phyloP scores from a whole-genome alignment of 805 yeast genomes.

The Saccharomycopsis sp. region DNA sequence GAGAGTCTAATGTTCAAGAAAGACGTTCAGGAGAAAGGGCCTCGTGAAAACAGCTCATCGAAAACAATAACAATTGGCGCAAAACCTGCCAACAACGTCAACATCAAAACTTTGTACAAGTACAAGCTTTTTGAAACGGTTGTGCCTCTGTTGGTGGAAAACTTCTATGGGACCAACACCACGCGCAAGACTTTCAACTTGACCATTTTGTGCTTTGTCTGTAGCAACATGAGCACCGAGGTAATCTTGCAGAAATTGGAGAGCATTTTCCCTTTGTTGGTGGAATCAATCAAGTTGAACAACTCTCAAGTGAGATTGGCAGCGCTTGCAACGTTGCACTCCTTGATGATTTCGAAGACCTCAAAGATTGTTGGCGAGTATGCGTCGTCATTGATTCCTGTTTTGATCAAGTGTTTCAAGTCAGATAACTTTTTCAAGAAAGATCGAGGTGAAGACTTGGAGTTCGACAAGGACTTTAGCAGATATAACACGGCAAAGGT shows the following conservation, averaged over 20 bases:
- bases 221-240: slow-evolving; percentile 53
- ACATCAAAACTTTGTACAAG: slow-evolving; percentile 51
- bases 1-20: slow-evolving; percentile 55
- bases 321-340: slow-evolving; percentile 46
- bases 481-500: slow-evolving; percentile 38
- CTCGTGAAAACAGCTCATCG: not conserved
- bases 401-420: slow-evolving; percentile 34
- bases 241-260: slow-evolving; percentile 58
- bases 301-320: slow-evolving; percentile 46
- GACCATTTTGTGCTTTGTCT: slow-evolving; percentile 55
- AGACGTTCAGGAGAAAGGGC: slow-evolving; percentile 23
- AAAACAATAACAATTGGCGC: not conserved
- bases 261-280: slow-evolving; percentile 58
- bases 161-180: slow-evolving; percentile 28
- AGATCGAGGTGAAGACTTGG: slow-evolving; percentile 9
- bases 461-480: slow-evolving; percentile 22
- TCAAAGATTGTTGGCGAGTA: slow-evolving; percentile 44
- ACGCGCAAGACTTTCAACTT: slow-evolving; percentile 42
- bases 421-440: slow-evolving; percentile 16
- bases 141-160: slow-evolving; percentile 45
- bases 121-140: slow-evolving; percentile 64
- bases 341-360: slow-evolving; percentile 46
- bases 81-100: slow-evolving; percentile 6
- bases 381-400: slow-evolving; percentile 48
- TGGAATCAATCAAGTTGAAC: slow-evolving; percentile 49